Base-by-base conservation (phyloP, 306 rosid species). In the Datisca glomerata region DNA sequence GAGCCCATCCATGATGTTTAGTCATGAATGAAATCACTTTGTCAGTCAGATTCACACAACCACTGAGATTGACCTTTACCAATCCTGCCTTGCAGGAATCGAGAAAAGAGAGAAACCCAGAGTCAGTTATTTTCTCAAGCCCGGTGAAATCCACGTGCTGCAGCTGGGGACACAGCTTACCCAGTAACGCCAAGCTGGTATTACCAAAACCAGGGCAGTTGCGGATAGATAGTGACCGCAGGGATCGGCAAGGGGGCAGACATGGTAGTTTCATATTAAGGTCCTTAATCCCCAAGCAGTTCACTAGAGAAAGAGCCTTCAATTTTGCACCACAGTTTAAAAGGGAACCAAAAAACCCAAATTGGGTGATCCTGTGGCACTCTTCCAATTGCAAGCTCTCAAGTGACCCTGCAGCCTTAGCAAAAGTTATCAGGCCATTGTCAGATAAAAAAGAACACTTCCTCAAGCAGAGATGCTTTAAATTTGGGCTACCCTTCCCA, bases 311-410 rank as follows among this genome's bases (percentile, higher is more conserved):
- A 50, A 91, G 59, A 60, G 58, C 68, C 78, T 78, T 81, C 92
- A 91, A 55, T 56, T 63, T 80, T 13, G 76, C 38, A 51, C 85
- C 59, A 62, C 87, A 69, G 64, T 68, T 78, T 12, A 76, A 61
- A 70, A 91, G 72, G 53, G 55, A 15, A 16, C 94, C 85, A 39
- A 85, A 67, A 59, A 78, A 40, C 55, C 96, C 99, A 47, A 58
- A 39, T 51, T 80, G 96, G 72, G 94, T 73, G 60, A 91, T 58
- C 63, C 87, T 71, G 74, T 80, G 94, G 73, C 99, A 91, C 76
- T 85, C 94, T 62, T 75, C 94, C 63, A 85, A 69, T 43, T 75
- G 78, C 37, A 91, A 71, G 75, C 67, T 85, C 76, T 73, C 85
- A 33, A 91, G 71, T 25, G 87, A 68, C 44, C 61, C 54, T 23